Percentiles rank a stretch among this genome's conserved stretches.
These are phyloP conservation scores for Dactylella cylindrospora DNA, from an alignment of 2,329 filamentous ascomycete genomes.

Conservation along the genomic window DNA sequence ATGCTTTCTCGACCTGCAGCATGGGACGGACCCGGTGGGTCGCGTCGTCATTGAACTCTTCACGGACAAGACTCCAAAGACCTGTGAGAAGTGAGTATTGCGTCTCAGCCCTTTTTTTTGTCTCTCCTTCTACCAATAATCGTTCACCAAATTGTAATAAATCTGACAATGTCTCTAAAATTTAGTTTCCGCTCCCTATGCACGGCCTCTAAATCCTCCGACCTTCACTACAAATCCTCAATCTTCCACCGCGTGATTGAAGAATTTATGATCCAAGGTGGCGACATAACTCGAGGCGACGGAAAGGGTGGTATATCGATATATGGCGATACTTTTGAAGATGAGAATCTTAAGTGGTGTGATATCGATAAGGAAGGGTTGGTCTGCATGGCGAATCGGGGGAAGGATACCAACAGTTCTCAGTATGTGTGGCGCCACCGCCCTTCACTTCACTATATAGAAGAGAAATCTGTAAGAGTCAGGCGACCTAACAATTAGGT, in stretches of 20 bases:
- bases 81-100: conserved; percentile 56
- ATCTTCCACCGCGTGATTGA: conserved; percentile 71
- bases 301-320: conserved; percentile 69
- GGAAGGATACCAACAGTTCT: conserved; percentile 66
- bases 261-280: conserved; percentile 70
- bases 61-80: conserved; percentile 54
- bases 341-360: conserved; percentile 73
- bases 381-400: conserved; percentile 67
- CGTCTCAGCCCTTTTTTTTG: neutral
- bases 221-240: conserved; percentile 61
- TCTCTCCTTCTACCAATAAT: neutral
- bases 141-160: conserved; percentile 2
- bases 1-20: conserved; percentile 53
- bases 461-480: neutral
- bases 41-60: conserved; percentile 56
- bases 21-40: conserved; percentile 53
- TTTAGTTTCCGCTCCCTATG: conserved; percentile 55
- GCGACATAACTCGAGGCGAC: conserved; percentile 67
- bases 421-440: conserved; percentile 63
- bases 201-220: conserved; percentile 50
- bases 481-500: neutral
- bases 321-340: conserved; percentile 66
- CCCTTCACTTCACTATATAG: conserved; percentile 61
- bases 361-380: conserved; percentile 66
- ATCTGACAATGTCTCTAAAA: neutral